Conservation (phyloP, 1,284 basidiomycete genomes). For the Acaromyces ingoldii region DNA sequence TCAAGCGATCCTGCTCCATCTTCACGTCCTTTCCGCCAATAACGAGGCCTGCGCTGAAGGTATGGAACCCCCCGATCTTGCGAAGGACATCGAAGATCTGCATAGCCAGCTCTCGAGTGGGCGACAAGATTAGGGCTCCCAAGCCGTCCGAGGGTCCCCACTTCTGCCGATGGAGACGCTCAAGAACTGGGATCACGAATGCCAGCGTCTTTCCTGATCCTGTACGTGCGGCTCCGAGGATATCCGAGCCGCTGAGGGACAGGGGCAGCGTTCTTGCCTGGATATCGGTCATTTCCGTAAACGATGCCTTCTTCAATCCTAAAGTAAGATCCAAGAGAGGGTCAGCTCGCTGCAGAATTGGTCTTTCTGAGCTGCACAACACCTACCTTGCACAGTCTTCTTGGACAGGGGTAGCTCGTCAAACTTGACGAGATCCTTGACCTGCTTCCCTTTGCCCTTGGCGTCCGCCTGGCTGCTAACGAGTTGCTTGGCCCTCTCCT, state of each 20-base stretch:
- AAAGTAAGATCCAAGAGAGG: background rate
- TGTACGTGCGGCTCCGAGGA: conserved; percentile 72
- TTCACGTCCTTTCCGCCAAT: conserved; percentile 96
- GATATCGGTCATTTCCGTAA: conserved; percentile 46
- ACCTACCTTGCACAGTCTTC: conserved; percentile 28
- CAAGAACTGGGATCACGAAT: conserved; percentile 72
- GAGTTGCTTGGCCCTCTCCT: conserved; percentile 17
- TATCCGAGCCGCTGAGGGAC: conserved; percentile 38
- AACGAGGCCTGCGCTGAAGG: conserved; percentile 88
- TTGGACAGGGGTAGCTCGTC: conserved; percentile 38
- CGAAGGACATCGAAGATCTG: conserved; percentile 95
- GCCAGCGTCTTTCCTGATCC: conserved; percentile 80
- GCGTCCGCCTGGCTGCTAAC: conserved; percentile 7
- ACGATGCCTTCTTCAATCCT: conserved; percentile 39
- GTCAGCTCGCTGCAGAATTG: background rate
- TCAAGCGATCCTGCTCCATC: conserved; percentile 72
- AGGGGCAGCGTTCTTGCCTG: conserved; percentile 40
- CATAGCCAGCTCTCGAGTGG: conserved; percentile 89
- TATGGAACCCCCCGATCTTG: conserved; percentile 82
- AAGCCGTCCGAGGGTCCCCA: conserved; percentile 80
- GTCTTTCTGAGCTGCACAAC: background rate
- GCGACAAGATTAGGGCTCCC: conserved; percentile 88
- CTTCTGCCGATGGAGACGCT: conserved; percentile 66
- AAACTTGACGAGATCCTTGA: conserved; percentile 17
- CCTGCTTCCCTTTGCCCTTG: conserved; percentile 3